These are phyloP conservation scores for Cyberlindnera mycetangii DNA, from an alignment of 805 yeast genomes.

Conservation along the genomic window DNA sequence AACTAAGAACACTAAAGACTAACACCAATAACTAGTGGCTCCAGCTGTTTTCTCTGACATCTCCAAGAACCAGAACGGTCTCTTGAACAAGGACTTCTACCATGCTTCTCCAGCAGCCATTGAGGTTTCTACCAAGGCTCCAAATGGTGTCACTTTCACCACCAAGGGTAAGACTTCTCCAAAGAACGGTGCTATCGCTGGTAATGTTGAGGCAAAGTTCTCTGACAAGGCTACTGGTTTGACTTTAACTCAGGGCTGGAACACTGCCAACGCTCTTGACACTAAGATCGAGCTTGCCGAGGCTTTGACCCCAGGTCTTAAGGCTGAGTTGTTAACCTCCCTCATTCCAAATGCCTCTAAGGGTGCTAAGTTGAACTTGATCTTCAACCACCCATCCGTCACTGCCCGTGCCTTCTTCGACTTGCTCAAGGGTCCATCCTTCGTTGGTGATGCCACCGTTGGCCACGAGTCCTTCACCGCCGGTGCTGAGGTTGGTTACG, in stretches of 20 bases:
- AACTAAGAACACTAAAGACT: neutral
- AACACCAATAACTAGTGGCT: conserved; percentile 43
- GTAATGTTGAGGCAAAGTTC: conserved; percentile 88
- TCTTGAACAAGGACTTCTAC: conserved; percentile 89
- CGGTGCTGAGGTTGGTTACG: conserved; percentile 97
- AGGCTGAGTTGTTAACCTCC: conserved; percentile 85
- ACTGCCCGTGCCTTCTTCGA: conserved; percentile 95
- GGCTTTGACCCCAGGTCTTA: conserved; percentile 91
- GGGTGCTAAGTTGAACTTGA: conserved; percentile 86
- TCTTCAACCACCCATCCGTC: conserved; percentile 89
- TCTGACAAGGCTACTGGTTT: conserved; percentile 90
- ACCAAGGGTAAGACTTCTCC: conserved; percentile 81
- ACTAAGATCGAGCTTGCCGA: conserved; percentile 92
- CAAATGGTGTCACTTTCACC: conserved; percentile 93
- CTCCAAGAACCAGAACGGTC: conserved; percentile 87
- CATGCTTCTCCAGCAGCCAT: conserved; percentile 85
- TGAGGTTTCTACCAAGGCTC: conserved; percentile 89
- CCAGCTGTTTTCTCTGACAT: conserved; percentile 93
- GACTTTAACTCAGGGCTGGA: conserved; percentile 96
- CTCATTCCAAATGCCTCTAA: conserved; percentile 83
- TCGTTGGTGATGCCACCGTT: conserved; percentile 91
- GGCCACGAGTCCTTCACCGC: conserved; percentile 96
- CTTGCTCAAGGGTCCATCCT: conserved; percentile 90
- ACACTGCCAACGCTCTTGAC: conserved; percentile 85
- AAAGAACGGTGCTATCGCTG: conserved; percentile 78